Evolutionary conservation across 352 stramenopile genomes (phyloP).

Genomic region (Phytophthora pluvialis): DNA sequence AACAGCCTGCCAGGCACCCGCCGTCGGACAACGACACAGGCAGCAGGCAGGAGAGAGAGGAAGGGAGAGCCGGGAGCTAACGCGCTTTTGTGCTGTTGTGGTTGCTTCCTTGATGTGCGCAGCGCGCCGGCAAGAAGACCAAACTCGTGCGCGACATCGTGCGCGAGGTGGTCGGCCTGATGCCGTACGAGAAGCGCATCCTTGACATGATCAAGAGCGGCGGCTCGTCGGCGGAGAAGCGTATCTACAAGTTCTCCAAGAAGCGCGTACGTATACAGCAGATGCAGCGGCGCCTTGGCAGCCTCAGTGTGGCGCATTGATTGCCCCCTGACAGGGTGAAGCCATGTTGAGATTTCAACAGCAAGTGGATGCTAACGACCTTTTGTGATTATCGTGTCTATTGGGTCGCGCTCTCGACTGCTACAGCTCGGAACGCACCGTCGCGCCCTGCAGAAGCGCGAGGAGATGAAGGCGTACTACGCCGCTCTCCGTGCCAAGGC

Average conservation of each 20-base stretch:
- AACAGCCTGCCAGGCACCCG: not conserved
- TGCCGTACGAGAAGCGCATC: slow-evolving; percentile 99
- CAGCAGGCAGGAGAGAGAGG: slow-evolving; percentile 3
- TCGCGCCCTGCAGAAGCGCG: slow-evolving; percentile 97
- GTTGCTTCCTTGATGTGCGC: slow-evolving; percentile 21
- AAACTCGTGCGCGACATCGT: slow-evolving; percentile 95
- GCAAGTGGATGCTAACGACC: slow-evolving; percentile 27
- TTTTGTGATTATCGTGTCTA: slow-evolving; percentile 8
- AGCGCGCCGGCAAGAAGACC: slow-evolving; percentile 95
- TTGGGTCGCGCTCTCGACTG: not conserved
- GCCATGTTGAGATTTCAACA: not conserved
- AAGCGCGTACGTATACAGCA: slow-evolving; percentile 82
- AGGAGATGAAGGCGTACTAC: slow-evolving; percentile 99
- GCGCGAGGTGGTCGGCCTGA: slow-evolving; percentile 97
- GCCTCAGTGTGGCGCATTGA: not conserved
- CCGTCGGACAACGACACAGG: slow-evolving; percentile 1
- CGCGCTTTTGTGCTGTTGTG: slow-evolving; percentile 4
- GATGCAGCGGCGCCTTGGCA: not conserved
- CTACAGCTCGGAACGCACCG: slow-evolving; percentile 97
- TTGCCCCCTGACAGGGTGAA: not conserved
- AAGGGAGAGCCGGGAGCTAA: slow-evolving; percentile 15
- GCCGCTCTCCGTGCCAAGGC: slow-evolving; percentile 96
- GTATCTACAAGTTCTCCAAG: slow-evolving; percentile 99
- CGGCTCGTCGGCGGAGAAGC: slow-evolving; percentile 97
- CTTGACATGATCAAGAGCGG: slow-evolving; percentile 99